Evolutionary conservation across 139 green algal genomes (phyloP).

Genomic region (Mychonastes homosphaera): DNA sequence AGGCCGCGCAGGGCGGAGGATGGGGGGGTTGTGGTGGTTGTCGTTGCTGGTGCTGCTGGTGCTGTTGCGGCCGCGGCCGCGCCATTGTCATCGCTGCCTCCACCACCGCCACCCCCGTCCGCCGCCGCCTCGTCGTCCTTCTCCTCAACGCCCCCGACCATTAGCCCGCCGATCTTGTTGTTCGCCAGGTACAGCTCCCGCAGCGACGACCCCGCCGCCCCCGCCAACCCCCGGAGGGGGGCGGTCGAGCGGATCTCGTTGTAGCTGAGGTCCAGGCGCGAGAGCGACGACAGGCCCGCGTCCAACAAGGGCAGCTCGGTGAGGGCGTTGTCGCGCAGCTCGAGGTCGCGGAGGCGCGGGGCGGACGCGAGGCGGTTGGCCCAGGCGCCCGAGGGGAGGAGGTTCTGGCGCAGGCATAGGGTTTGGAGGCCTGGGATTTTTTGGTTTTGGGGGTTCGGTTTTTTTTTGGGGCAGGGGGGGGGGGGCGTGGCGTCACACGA

Average conservation of each 20-base stretch:
- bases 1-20: conserved; percentile 42
- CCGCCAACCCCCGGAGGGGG: too few relatives aligned
- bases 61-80: too few relatives aligned
- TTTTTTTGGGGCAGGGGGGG: too few relatives aligned
- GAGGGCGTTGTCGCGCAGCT: conserved; percentile 77
- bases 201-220: conserved; percentile 23
- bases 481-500: not conserved
- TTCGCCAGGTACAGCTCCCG: conserved; percentile 70
- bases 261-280: conserved; percentile 73
- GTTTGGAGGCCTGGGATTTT: conserved; percentile 40
- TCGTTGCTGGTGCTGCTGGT: too few relatives aligned
- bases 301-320: conserved; percentile 25
- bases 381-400: conserved; percentile 36
- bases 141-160: too few relatives aligned
- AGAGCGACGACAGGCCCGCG: conserved; percentile 36
- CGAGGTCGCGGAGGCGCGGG: conserved; percentile 44
- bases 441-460: too few relatives aligned
- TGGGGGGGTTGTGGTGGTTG: too few relatives aligned
- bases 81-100: too few relatives aligned
- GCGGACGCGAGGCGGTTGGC: conserved; percentile 22
- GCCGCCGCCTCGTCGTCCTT: too few relatives aligned
- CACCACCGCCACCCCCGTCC: too few relatives aligned
- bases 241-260: conserved; percentile 75
- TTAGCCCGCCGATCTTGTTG: conserved; percentile 73
- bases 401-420: conserved; percentile 78